Evolutionary conservation across 2,329 filamentous ascomycete genomes (phyloP), one percentile per base, ranked within the genome.

Genomic region (Calonectria fujianensis): DNA sequence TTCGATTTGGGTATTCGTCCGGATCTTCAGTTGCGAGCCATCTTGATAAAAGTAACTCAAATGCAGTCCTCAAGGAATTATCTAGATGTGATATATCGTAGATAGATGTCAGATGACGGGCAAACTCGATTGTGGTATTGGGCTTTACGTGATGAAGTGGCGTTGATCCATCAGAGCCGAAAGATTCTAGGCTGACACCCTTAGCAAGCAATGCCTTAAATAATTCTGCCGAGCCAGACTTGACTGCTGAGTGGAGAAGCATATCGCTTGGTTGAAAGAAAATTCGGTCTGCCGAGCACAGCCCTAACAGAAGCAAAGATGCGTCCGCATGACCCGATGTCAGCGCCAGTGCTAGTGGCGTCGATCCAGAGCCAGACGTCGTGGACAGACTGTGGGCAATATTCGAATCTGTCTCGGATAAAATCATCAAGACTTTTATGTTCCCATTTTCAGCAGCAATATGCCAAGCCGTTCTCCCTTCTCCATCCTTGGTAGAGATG

Each of bases 11-110:
- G 7, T 13, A 2, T 9, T 45, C 7, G 18, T n/a, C 2, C 41
- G 4, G 8, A 8, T 45, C 4, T 45, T 9, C 6, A n/a, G 4
- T 39, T 39, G 14, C 41, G 18, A 45, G 41, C 41, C 16, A 20
- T 20, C 18, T n/a, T 48, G 2, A 27, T 50, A 50, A 31, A 63
- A 50, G 10, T 20, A 48, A 9, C 29, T 59, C 27, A 32, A 69
- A 69, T 2, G 66, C 27, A 7, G 66, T 37, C 13, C 1, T 48
- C 2, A 2, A 16, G 4, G 9, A 3, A 18, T 35, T 39, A 31
- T 70, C 54, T 6, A 63, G 54, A 20, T 29, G n/a, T 5, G 35
- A 51, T 51, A 35, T n/a, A 45, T 63, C 54, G 39, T 70, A 70
- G 0, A 63, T 39, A 3, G 29, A 32, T 2, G 39, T 51, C 2